A percentile compares a stretch with the other conserved stretches of the same genome.
phyloP scores from a whole-genome alignment of 805 yeast species.

The Phaffomyces opuntiae region DNA sequence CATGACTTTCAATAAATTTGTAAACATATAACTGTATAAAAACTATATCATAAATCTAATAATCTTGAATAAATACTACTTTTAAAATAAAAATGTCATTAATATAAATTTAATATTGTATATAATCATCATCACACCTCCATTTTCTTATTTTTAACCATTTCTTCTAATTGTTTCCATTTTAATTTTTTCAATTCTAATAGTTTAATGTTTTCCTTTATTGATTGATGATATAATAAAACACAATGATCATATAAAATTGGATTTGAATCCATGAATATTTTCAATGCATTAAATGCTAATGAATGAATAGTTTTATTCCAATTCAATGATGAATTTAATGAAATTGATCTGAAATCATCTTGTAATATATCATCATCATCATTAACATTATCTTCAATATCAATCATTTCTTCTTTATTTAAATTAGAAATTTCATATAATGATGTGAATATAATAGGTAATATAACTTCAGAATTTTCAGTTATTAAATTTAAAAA shows the following conservation, averaged over 20 bases:
- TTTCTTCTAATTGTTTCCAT: constrained; percentile 64
- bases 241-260: constrained; percentile 88
- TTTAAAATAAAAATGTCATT: too few relatives aligned
- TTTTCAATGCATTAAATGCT: constrained; percentile 85
- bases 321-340: constrained; percentile 60
- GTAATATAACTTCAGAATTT: constrained; percentile 85
- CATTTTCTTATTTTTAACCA: constrained; percentile 30
- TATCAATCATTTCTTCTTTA: constrained; percentile 18
- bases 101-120: too few relatives aligned
- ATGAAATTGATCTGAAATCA: constrained; percentile 11
- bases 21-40: too few relatives aligned
- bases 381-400: neutral
- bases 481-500: constrained; percentile 86
- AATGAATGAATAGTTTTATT: constrained; percentile 87
- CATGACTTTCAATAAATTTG: too few relatives aligned
- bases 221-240: constrained; percentile 72
- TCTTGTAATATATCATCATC: constrained; percentile 11
- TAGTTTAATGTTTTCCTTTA: constrained; percentile 64
- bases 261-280: constrained; percentile 87
- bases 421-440: constrained; percentile 61
- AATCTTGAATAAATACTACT: too few relatives aligned
- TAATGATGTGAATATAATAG: constrained; percentile 83
- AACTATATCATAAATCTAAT: too few relatives aligned
- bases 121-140: too few relatives aligned
- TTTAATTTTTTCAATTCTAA: constrained; percentile 56